Evolutionary conservation across 169 alveolate genomes (phyloP), one percentile per base, ranked within the genome.

Genomic region (Eimeria sp.): DNA sequence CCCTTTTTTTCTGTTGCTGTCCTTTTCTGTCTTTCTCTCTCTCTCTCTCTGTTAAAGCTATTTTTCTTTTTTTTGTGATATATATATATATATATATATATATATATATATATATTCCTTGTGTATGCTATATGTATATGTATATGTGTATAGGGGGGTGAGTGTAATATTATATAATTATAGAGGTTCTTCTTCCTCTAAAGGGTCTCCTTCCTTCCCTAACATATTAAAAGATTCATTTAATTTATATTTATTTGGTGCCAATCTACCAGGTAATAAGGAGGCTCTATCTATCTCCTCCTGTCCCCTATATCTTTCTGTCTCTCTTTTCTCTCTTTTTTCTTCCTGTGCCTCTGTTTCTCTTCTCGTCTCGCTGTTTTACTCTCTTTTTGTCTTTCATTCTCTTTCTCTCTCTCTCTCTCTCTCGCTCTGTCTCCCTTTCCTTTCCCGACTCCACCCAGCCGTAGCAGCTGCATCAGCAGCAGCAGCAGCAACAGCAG

Each of bases 131-230:
- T 76, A 20, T 0, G 0, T 47, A 25, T 47, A 45, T 78, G 10
- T 72, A 27, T 72, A 7, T 76, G 87, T 76, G n/a, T 49, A 10
- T 45, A 83, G 91, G 91, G 91, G 91, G 16, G 1, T 83, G 34
- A 83, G 91, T 20, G 91, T 83, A 3, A 14, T 83, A 2, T 14
- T 49, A 3, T 83, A 11, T 5, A 83, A 83, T 63, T 83, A 83
- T 25, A 75, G 91, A 11, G 91, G 91, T 13, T 54, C 57, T 63
- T 83, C 91, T 13, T 83, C 91, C 16, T 83, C 91, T 49, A 57
- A 40, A 2, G 91, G 91, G 40, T 51, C 47, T 47, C 34, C 65
- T 34, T 83, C 91, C 2, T 34, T 83, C 10, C 30, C 75, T 7
- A 30, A 25, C 14, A 45, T 83, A 3, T 43, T 83, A 10, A 43